Evolutionary conservation across 2,329 filamentous ascomycete species (phyloP).

Genomic region (Fusarium fracticaudum): DNA sequence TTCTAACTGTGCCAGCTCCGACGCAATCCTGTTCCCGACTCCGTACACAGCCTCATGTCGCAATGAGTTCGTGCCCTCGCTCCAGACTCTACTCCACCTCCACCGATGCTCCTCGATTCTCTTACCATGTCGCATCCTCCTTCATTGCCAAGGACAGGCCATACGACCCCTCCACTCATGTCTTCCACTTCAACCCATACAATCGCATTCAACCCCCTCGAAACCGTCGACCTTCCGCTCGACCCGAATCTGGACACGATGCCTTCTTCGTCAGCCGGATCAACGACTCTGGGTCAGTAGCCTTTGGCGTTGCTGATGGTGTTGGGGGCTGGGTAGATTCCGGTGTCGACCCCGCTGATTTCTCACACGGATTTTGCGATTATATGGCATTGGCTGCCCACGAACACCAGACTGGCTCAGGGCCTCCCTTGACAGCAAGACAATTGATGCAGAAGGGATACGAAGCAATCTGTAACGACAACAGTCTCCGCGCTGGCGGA

Average conservation of each 20-base stretch:
- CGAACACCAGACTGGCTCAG: constrained; percentile 57
- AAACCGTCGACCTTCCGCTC: constrained; percentile 50
- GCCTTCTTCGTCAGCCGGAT: constrained; percentile 91
- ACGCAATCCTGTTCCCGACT: constrained; percentile 14
- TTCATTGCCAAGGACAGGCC: constrained; percentile 77
- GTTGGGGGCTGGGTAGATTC: constrained; percentile 96
- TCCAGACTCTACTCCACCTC: constrained; percentile 41
- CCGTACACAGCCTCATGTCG: constrained; percentile 9
- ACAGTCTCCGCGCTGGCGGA: constrained; percentile 80
- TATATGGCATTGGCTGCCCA: constrained; percentile 86
- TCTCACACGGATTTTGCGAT: constrained; percentile 91
- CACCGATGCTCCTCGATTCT: constrained; percentile 55
- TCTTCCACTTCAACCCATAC: constrained; percentile 77
- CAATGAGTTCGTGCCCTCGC: constrained; percentile 30
- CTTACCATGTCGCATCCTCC: constrained; percentile 77
- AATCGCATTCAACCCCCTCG: constrained; percentile 64
- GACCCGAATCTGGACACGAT: constrained; percentile 89
- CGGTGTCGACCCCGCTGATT: constrained; percentile 92
- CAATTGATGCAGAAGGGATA: constrained; percentile 85
- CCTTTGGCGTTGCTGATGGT: constrained; percentile 91
- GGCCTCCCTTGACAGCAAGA: constrained; percentile 65
- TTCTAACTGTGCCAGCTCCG: constrained; percentile 35
- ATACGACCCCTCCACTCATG: constrained; percentile 74
- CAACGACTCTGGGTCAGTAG: constrained; percentile 76
- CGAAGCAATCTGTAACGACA: constrained; percentile 79